These are phyloP conservation scores for Blastobotrys mokoenaii DNA, from an alignment of 805 yeast species.

Conservation along the genomic window DNA sequence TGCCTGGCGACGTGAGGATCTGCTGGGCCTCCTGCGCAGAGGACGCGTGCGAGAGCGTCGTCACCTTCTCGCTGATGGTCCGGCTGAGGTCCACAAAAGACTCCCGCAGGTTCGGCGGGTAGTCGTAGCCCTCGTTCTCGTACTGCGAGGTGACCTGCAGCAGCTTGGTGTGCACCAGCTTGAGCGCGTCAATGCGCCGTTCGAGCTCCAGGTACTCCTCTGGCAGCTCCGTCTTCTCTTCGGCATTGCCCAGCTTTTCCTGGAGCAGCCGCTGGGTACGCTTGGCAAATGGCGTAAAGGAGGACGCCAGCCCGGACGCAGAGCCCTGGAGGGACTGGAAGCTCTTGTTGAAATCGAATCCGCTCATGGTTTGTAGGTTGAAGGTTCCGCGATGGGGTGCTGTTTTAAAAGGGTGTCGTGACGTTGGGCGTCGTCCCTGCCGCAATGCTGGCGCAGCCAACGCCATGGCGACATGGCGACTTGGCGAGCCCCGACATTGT, in stretches of 20 bases:
- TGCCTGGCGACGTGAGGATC: conserved; percentile 47
- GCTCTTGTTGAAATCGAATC: conserved; percentile 32
- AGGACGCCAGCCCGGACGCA: conserved; percentile 30
- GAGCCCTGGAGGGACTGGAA: conserved; percentile 27
- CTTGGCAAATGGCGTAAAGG: conserved; percentile 66
- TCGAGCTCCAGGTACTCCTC: conserved; percentile 73
- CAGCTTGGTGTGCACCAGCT: conserved; percentile 53
- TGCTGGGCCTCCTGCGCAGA: conserved; percentile 79
- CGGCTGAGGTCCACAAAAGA: conserved; percentile 67
- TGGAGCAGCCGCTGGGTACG: conserved; percentile 73
- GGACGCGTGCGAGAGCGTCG: conserved; percentile 61
- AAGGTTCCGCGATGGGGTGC: no score
- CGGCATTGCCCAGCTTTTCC: conserved; percentile 71
- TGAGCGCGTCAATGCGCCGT: conserved; percentile 62
- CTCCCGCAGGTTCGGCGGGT: conserved; percentile 69
- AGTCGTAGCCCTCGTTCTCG: conserved; percentile 74
- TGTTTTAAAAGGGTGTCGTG: no score
- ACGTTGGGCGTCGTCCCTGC: no score
- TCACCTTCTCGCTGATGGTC: conserved; percentile 53
- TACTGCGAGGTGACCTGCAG: conserved; percentile 49
- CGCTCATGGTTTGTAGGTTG: conserved; percentile 19
- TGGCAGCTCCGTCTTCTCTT: conserved; percentile 78
- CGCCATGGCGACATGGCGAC: no score
- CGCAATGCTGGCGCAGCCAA: no score
- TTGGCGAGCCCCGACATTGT: no score